These are phyloP conservation scores for Elsinoe batatas DNA, from an alignment of 2,329 filamentous ascomycete genomes.

Conservation along the genomic window DNA sequence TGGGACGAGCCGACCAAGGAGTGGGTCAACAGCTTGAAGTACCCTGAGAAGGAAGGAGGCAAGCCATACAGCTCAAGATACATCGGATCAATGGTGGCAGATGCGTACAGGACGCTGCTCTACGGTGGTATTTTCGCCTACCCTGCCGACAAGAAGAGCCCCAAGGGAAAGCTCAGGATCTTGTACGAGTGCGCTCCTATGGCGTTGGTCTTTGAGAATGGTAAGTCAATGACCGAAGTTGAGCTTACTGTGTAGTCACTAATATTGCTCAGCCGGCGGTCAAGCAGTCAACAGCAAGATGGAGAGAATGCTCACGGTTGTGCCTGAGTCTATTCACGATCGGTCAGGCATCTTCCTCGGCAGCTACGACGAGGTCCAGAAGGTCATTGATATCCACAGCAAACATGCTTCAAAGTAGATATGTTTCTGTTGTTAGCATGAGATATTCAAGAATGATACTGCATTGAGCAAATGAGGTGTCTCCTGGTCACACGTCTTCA, in stretches of 20 bases:
- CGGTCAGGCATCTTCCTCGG: slow-evolving; percentile 92
- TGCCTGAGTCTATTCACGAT: slow-evolving; percentile 90
- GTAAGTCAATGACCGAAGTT: slow-evolving; percentile 44
- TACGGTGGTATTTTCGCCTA: slow-evolving; percentile 98
- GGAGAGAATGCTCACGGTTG: slow-evolving; percentile 78
- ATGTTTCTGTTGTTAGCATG: neutral
- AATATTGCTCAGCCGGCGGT: slow-evolving; percentile 59
- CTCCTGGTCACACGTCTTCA: too few species aligned
- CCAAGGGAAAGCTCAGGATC: slow-evolving; percentile 95
- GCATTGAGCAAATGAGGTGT: neutral
- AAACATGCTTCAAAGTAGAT: slow-evolving; percentile 28
- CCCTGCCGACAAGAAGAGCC: slow-evolving; percentile 93
- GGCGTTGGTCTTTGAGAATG: slow-evolving; percentile 98
- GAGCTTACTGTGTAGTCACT: neutral
- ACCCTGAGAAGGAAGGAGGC: slow-evolving; percentile 54
- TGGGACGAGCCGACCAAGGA: slow-evolving; percentile 81
- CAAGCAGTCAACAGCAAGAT: slow-evolving; percentile 87
- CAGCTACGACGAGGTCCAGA: slow-evolving; percentile 89
- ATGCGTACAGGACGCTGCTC: slow-evolving; percentile 88
- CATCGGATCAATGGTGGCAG: slow-evolving; percentile 96
- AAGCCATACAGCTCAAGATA: slow-evolving; percentile 95
- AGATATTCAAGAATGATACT: neutral
- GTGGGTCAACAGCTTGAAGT: slow-evolving; percentile 86
- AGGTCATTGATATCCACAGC: slow-evolving; percentile 78
- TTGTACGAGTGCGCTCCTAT: slow-evolving; percentile 98